Conservation (phyloP, 2,329 filamentous ascomycete species). For the Hirsutella thompsonii region DNA sequence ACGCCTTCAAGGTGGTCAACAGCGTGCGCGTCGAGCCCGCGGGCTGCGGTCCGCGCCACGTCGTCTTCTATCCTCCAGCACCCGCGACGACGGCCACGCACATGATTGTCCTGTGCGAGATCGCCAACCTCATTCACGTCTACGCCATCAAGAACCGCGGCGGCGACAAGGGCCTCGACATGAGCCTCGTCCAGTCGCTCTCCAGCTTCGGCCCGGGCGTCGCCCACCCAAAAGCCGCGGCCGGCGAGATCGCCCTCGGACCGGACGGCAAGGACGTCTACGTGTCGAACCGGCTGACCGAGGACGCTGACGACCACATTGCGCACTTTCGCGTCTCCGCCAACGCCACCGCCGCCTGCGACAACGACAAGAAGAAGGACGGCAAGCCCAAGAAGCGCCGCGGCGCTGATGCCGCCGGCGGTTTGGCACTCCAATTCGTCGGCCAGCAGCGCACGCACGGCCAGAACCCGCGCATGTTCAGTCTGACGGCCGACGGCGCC, state of each 20-base stretch:
- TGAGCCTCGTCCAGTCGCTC: slow-evolving; percentile 22
- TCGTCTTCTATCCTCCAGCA: slow-evolving; percentile 30
- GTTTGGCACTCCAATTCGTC: slow-evolving; percentile 17
- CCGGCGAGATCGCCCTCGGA: slow-evolving; percentile 30
- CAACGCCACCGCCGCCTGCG: slow-evolving; percentile 3
- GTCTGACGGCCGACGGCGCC: background rate
- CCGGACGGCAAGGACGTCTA: slow-evolving; percentile 31
- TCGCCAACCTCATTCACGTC: slow-evolving; percentile 29
- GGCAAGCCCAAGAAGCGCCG: background rate
- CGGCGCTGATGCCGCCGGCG: slow-evolving; percentile 6
- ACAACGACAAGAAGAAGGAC: too few species aligned
- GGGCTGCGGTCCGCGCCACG: slow-evolving; percentile 37
- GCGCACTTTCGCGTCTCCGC: slow-evolving; percentile 27
- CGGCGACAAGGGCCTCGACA: slow-evolving; percentile 16
- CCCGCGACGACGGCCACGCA: slow-evolving; percentile 22
- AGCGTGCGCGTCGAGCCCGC: slow-evolving; percentile 18
- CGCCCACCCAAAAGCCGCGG: slow-evolving; percentile 24
- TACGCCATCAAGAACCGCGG: slow-evolving; percentile 21
- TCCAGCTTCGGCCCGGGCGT: slow-evolving; percentile 24
- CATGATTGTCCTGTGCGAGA: slow-evolving; percentile 34
- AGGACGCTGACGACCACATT: slow-evolving; percentile 30
- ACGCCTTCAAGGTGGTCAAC: slow-evolving; percentile 25
- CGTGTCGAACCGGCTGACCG: slow-evolving; percentile 36
- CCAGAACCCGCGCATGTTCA: slow-evolving; percentile 21
- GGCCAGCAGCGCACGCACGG: slow-evolving; percentile 22